Conservation (phyloP, 169 alveolate species). For the Eimeria praecox region DNA sequence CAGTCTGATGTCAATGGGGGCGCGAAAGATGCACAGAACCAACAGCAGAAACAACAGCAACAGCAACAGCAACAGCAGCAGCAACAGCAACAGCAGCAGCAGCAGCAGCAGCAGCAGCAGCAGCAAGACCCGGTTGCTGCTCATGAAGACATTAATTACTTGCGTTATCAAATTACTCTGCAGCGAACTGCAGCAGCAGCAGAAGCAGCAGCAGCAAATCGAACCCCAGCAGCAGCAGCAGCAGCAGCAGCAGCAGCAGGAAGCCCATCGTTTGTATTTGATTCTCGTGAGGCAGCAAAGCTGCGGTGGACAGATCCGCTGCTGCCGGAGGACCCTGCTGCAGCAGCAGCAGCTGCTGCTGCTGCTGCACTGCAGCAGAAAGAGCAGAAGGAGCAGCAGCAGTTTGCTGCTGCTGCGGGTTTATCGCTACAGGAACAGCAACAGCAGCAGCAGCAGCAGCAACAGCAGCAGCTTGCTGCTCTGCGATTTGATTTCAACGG, state of each 20-base stretch:
- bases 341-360: slow-evolving; percentile 46
- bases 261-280: slow-evolving; percentile 24
- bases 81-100: slow-evolving; percentile 23
- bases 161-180: slow-evolving; percentile 42
- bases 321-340: slow-evolving; percentile 29
- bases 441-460: slow-evolving; percentile 17
- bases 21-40: background rate
- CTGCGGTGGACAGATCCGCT: slow-evolving; percentile 61
- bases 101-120: slow-evolving; percentile 23
- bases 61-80: slow-evolving; percentile 13
- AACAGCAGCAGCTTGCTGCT: slow-evolving; percentile 49
- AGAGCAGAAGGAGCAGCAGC: slow-evolving; percentile 57
- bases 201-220: slow-evolving; percentile 20
- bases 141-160: background rate
- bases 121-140: slow-evolving; percentile 19
- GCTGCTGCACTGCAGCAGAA: background rate
- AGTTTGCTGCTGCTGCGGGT: slow-evolving; percentile 60
- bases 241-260: slow-evolving; percentile 29
- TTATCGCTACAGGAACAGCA: slow-evolving; percentile 18
- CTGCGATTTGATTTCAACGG: slow-evolving; percentile 54
- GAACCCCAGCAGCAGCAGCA: slow-evolving; percentile 24
- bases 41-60: slow-evolving; percentile 38
- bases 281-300: slow-evolving; percentile 59
- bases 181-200: background rate
- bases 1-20: background rate